Base-by-base conservation (phyloP, 352 stramenopile species). In the Pythium graminicola region DNA sequence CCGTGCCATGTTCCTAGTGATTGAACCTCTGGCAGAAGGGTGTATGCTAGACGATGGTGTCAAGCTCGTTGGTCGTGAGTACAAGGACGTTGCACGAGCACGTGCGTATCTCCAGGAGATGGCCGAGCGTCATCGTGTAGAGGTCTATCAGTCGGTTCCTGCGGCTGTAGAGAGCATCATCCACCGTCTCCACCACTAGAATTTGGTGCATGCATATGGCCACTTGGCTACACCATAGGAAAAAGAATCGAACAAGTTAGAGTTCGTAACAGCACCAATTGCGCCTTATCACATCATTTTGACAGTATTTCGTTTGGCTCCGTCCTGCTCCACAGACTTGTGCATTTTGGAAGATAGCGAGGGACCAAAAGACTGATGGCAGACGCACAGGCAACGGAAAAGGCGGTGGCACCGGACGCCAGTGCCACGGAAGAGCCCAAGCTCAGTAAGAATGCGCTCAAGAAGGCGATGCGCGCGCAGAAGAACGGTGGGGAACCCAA, bases 401-500 rank as follows among this genome's bases (percentile, higher is more conserved):
- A 49, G 29, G 26, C 32, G 22, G 22, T 42, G 46, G 32, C 48
- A 57, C 0, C 41, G 59, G 26, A 47, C 66, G 49, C 65, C 13
- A 20, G 38, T 17, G 43, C 32, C 6, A 46, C 54, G 11, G 72
- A 72, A 38, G 60, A 77, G 63, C 56, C 66, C 28, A 93, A 97
- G 69, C 58, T 98, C 38, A 97, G 91, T 61, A 98, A 98, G 76
- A 98, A 95, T 64, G 86, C 91, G 62, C 64, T 98, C 56, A 98
- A 98, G 70, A 98, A 98, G 73, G 76, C 95, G 7, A 65, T 76
- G 60, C 81, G 81, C 35, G 76, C 72, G 42, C 89, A 95, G 56
- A 96, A 96, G 62, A 72, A 68, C 56, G 76, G 78, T 51, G 62
- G 66, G 17, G 87, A 95, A 59, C 81, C 86, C 26, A 97, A 97